phyloP scores from a whole-genome alignment of 257 asterid species.

The Thymus quinquecostatus region DNA sequence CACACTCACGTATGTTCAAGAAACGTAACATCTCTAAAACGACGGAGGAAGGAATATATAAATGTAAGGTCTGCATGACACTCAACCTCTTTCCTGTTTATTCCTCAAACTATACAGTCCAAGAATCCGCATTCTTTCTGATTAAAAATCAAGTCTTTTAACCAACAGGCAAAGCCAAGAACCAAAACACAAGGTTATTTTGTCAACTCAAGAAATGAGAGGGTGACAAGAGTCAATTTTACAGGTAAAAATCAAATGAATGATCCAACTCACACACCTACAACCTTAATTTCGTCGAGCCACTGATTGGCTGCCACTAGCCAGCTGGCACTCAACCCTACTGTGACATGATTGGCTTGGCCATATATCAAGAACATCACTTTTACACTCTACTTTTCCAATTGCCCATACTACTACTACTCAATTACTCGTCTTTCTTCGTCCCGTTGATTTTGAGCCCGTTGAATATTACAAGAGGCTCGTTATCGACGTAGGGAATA shows the following conservation, averaged over 20 bases:
- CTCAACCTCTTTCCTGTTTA: background rate
- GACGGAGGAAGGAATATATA: too few species aligned
- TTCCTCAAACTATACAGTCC: background rate
- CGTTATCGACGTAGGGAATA: too few species aligned
- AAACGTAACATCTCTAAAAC: too few species aligned
- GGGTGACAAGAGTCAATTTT: slow-evolving; percentile 42
- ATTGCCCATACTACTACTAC: background rate
- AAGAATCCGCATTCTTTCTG: background rate
- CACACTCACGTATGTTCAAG: background rate
- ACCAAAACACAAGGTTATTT: slow-evolving; percentile 38
- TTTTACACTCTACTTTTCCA: background rate
- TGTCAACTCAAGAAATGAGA: slow-evolving; percentile 51
- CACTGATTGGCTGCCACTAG: slow-evolving; percentile 71
- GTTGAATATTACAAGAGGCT: too few species aligned
- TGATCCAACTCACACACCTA: slow-evolving; percentile 34
- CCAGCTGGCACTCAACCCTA: slow-evolving; percentile 57
- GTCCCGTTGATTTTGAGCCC: too few species aligned
- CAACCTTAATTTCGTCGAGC: slow-evolving; percentile 90
- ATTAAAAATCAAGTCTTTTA: background rate
- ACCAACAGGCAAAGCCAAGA: slow-evolving; percentile 46
- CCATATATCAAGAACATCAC: slow-evolving; percentile 35
- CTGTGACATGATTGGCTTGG: slow-evolving; percentile 46
- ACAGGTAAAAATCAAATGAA: slow-evolving; percentile 30
- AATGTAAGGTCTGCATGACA: background rate
- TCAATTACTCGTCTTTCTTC: too few species aligned